Evolutionary conservation across 2,329 filamentous ascomycete genomes (phyloP).

Genomic region (Aureobasidium zeae): DNA sequence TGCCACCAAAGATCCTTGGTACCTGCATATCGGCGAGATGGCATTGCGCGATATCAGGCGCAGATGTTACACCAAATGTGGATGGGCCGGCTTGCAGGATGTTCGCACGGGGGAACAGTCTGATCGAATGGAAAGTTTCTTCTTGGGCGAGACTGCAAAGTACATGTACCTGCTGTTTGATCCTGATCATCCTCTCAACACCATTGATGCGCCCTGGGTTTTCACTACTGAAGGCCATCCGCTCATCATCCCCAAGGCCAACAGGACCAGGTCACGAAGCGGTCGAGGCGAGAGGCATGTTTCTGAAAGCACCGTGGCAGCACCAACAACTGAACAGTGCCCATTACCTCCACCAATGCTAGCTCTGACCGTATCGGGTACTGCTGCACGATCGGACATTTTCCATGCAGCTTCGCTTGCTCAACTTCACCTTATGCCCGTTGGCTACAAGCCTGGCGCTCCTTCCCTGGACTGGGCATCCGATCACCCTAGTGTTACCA

Average conservation of each 20-base stretch:
- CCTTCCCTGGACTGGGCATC: slow-evolving; percentile 45
- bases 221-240: slow-evolving; percentile 97
- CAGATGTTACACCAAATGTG: slow-evolving; percentile 81
- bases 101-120: slow-evolving; percentile 64
- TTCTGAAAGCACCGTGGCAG: neutral
- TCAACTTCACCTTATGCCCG: slow-evolving; percentile 66
- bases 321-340: slow-evolving; percentile 38
- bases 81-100: slow-evolving; percentile 72
- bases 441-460: slow-evolving; percentile 45
- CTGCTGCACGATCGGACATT: slow-evolving; percentile 68
- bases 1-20: slow-evolving; percentile 91
- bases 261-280: slow-evolving; percentile 44
- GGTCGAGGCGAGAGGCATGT: slow-evolving; percentile 4
- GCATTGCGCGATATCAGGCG: slow-evolving; percentile 77
- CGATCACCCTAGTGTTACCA: slow-evolving; percentile 45
- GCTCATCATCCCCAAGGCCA: slow-evolving; percentile 59
- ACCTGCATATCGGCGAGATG: slow-evolving; percentile 94
- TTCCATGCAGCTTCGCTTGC: slow-evolving; percentile 85
- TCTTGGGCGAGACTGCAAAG: slow-evolving; percentile 90
- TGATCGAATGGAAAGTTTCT: slow-evolving; percentile 98
- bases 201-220: slow-evolving; percentile 75
- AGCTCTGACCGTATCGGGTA: slow-evolving; percentile 66
- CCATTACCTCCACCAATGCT: slow-evolving; percentile 50
- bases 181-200: slow-evolving; percentile 75
- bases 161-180: slow-evolving; percentile 92